These are phyloP conservation scores for Cymbopogon flexuosus DNA, from an alignment of 202 grass and related monocot genomes.

Conservation along the genomic window DNA sequence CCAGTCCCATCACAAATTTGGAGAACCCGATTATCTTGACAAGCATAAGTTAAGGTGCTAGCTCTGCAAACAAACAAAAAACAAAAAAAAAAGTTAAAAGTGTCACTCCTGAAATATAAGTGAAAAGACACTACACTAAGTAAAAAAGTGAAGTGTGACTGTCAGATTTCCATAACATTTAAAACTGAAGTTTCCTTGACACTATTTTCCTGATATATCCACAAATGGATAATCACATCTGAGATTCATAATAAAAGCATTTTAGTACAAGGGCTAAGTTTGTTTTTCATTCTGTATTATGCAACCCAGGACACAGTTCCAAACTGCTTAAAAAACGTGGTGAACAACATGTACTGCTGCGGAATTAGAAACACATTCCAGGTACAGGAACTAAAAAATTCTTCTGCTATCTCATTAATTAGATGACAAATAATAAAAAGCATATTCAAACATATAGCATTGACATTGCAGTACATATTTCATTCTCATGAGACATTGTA, in stretches of 20 bases:
- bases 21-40: slow-evolving; percentile 44
- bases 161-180: background rate
- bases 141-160: background rate
- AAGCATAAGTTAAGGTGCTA: slow-evolving; percentile 50
- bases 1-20: slow-evolving; percentile 34
- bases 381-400: background rate
- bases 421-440: background rate
- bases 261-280: background rate
- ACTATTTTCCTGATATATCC: background rate
- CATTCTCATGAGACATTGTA: background rate
- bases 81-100: slow-evolving; percentile 1
- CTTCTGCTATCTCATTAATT: background rate
- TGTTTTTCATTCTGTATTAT: background rate
- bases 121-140: background rate
- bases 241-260: background rate
- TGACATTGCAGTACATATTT: background rate
- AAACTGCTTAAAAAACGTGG: background rate
- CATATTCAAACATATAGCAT: background rate
- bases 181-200: background rate
- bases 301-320: background rate
- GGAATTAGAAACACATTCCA: background rate
- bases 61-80: slow-evolving; percentile 26
- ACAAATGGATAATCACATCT: background rate
- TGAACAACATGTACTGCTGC: background rate
- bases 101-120: slow-evolving; percentile 2